Evolutionary conservation across 2,329 filamentous ascomycete species (phyloP), one percentile per base, ranked within the genome.

Genomic region (Aspergillus felis): DNA sequence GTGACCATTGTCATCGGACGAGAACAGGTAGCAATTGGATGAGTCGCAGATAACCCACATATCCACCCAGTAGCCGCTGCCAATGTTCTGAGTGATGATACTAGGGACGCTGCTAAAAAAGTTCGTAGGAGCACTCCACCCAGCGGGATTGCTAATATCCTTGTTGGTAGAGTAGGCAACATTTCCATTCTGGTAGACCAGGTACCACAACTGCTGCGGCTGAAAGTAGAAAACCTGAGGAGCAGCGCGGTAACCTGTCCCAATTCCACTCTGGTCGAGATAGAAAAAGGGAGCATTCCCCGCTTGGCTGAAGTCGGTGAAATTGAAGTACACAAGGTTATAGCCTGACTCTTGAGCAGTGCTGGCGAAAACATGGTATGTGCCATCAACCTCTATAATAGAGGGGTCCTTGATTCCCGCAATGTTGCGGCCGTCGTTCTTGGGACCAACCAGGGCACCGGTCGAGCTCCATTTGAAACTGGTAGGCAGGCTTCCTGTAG

Each of bases 341-440:
- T 58, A 58, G 2, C 56, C 56, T 3, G 41, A 38, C 4, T 7
- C 49, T n/a, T 42, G 51, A 6, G 56, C 56, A 4, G 56, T 55
- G 41, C 53, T 58, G 4, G 53, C 53, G 35, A 58, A 55, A 25
- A 55, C 56, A 50, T 58, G 56, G 9, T 58, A 58, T 9, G 32
- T 52, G 12, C 49, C 53, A n/a, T 44, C 29, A 3, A 55, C 20
- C 4, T 52, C 28, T 8, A 58, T 20, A 12, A 55, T 58, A 2
- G 56, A 55, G 3, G 56, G 53, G 20, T 58, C 56, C 10, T 58
- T 58, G 41, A 58, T 51, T 3, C 48, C 56, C 9, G 44, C 49
- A 14, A 55, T 27, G n/a, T 50, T 22, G 20, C 38, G 28, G 12
- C 32, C 25, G 24, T 58, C 53, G 20, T 28, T 48, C 25, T 58